These are phyloP conservation scores for Toxoplasma gondii DNA, from an alignment of 169 alveolate species.

Conservation along the genomic window DNA sequence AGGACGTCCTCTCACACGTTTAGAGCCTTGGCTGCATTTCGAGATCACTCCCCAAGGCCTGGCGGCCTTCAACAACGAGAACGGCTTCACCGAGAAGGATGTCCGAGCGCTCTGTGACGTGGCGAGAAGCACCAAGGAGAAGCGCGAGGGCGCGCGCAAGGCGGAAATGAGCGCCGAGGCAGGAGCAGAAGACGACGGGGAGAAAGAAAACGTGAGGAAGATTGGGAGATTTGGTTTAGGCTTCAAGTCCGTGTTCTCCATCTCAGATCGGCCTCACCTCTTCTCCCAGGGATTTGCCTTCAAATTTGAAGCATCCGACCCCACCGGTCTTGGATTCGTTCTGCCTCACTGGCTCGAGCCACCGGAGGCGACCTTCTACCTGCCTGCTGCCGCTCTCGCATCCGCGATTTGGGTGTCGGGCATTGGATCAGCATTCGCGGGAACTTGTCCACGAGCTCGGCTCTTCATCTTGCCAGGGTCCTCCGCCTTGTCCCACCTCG, in stretches of 20 bases:
- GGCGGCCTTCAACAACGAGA: slow-evolving; percentile 71
- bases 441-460: not conserved
- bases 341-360: slow-evolving; percentile 64
- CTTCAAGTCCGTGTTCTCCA: slow-evolving; percentile 75
- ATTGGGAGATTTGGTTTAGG: slow-evolving; percentile 80
- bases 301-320: slow-evolving; percentile 58
- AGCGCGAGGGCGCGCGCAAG: not conserved
- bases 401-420: slow-evolving; percentile 34
- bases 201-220: slow-evolving; percentile 16
- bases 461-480: not conserved
- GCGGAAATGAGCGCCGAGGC: not conserved
- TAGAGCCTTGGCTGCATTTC: slow-evolving; percentile 69
- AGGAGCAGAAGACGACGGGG: not conserved
- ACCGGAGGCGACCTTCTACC: not conserved
- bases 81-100: slow-evolving; percentile 73
- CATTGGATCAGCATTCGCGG: not conserved
- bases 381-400: slow-evolving; percentile 40
- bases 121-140: slow-evolving; percentile 72
- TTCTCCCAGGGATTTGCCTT: slow-evolving; percentile 69
- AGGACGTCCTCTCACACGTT: not conserved
- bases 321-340: slow-evolving; percentile 66
- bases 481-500: not conserved
- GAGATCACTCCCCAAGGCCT: slow-evolving; percentile 67
- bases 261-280: slow-evolving; percentile 74
- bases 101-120: slow-evolving; percentile 75